These are phyloP conservation scores for Angomonas deanei DNA, from an alignment of 208 protist genomes.

Conservation along the genomic window DNA sequence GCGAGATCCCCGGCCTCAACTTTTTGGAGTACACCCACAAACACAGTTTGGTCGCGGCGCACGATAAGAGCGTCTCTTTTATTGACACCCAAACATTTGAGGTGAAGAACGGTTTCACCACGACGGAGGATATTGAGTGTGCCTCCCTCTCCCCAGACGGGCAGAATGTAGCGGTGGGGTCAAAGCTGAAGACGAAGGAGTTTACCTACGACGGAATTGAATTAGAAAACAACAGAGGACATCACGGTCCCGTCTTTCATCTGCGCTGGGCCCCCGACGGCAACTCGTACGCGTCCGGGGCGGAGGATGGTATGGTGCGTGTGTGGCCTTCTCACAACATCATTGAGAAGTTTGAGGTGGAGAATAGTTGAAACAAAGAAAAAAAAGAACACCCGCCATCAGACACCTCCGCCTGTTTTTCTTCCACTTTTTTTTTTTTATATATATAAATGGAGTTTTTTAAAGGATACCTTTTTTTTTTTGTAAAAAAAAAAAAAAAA, in stretches of 20 bases:
- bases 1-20: conserved; percentile 81
- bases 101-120: conserved; percentile 68
- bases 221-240: conserved; percentile 84
- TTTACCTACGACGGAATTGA: conserved; percentile 81
- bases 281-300: conserved; percentile 82
- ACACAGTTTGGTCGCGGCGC: conserved; percentile 71
- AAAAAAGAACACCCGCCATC: background rate
- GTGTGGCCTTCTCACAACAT: conserved; percentile 89
- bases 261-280: conserved; percentile 86
- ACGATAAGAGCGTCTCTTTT: conserved; percentile 85
- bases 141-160: conserved; percentile 84
- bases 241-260: conserved; percentile 90
- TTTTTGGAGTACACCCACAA: conserved; percentile 87
- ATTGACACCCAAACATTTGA: conserved; percentile 82
- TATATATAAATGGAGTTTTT: no score
- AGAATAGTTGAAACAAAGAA: conserved; percentile 1
- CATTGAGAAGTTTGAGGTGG: conserved; percentile 63
- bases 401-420: background rate
- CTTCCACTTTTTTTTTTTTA: background rate
- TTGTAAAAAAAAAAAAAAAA: no score
- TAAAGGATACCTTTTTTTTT: no score
- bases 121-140: conserved; percentile 80
- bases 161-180: conserved; percentile 76
- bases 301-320: conserved; percentile 90
- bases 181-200: conserved; percentile 88